Percentiles rank a stretch among this genome's conserved stretches.
Conservation (phyloP, 495 filamentous ascomycete species). For the Penicillium tannophilum region DNA sequence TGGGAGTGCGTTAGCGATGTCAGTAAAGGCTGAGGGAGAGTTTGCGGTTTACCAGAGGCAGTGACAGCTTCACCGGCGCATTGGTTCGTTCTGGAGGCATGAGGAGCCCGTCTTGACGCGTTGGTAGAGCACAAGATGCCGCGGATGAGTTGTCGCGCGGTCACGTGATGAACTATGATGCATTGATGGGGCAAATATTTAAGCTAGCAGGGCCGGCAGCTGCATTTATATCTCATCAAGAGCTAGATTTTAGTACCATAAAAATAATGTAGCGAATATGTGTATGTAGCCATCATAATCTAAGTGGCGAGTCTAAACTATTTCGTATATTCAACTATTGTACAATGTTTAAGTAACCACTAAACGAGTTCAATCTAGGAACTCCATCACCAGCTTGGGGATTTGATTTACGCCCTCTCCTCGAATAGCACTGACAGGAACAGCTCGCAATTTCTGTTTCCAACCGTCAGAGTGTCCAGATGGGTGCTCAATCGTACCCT, state of each 20-base stretch:
- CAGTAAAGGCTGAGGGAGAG: slow-evolving; percentile 15
- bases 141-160: slow-evolving; percentile 20
- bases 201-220: neutral
- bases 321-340: slow-evolving; percentile 6
- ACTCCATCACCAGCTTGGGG: slow-evolving; percentile 71
- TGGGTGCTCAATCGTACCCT: slow-evolving; percentile 65
- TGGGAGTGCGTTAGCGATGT: slow-evolving; percentile 16
- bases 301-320: neutral
- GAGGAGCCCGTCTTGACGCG: slow-evolving; percentile 40
- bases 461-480: slow-evolving; percentile 67
- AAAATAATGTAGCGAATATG: neutral
- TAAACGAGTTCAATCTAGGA: slow-evolving; percentile 54
- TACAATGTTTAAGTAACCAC: slow-evolving; percentile 1
- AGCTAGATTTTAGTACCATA: no score
- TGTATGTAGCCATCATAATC: neutral
- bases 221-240: no score
- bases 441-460: slow-evolving; percentile 63
- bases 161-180: slow-evolving; percentile 41
- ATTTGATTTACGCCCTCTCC: slow-evolving; percentile 81
- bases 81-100: slow-evolving; percentile 61
- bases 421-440: slow-evolving; percentile 87
- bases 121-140: slow-evolving; percentile 6
- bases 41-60: slow-evolving; percentile 70
- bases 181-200: slow-evolving; percentile 15
- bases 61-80: slow-evolving; percentile 84